Evolutionary conservation across 306 rosid species (phyloP).

Genomic region (Medicago truncatula): DNA sequence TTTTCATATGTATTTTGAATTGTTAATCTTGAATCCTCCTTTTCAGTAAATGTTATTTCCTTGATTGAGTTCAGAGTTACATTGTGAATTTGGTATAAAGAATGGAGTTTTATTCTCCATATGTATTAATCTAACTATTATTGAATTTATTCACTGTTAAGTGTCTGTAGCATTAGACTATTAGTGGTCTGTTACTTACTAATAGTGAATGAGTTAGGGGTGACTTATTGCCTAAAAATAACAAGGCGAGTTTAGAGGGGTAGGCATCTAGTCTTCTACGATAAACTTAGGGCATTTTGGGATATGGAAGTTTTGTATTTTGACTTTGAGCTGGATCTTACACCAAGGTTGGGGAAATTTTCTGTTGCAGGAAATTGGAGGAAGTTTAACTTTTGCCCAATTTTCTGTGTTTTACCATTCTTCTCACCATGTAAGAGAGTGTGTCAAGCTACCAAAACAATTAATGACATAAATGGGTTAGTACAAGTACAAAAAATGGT

Average conservation of each 20-base stretch:
- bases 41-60: neutral
- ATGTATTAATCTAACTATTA: neutral
- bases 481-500: neutral
- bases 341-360: neutral
- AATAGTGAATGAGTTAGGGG: neutral
- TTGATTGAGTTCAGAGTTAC: neutral
- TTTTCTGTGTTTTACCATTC: neutral
- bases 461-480: neutral
- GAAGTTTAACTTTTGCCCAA: neutral
- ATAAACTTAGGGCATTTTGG: neutral
- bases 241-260: neutral
- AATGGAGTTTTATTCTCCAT: neutral
- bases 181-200: neutral
- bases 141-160: neutral
- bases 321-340: neutral
- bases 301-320: neutral
- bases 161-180: neutral
- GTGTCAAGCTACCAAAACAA: neutral
- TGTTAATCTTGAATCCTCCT: neutral
- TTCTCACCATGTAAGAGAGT: neutral
- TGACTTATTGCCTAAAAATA: neutral
- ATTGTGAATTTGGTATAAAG: neutral
- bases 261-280: neutral
- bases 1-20: neutral
- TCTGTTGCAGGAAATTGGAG: neutral